Evolutionary conservation across 805 yeast species (phyloP).

Genomic region (Saccharomycopsis malanga): DNA sequence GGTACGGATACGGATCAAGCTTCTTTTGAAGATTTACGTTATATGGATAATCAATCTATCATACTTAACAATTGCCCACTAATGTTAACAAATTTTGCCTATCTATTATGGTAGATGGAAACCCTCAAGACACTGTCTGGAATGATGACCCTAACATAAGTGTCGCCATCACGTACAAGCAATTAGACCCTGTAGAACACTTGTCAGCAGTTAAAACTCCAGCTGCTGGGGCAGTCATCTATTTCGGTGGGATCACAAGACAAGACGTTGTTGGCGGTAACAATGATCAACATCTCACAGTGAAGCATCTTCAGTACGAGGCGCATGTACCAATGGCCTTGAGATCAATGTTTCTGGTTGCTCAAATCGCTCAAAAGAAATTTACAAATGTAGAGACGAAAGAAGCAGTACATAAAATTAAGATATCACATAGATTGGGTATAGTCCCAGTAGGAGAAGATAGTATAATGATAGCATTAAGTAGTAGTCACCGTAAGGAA

Average conservation of each 20-base stretch:
- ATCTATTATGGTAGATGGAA: too few relatives aligned
- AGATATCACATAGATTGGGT: slow-evolving; percentile 41
- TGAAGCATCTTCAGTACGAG: slow-evolving; percentile 37
- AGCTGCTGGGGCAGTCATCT: slow-evolving; percentile 42
- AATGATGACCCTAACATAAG: neutral
- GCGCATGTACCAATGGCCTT: slow-evolving; percentile 39
- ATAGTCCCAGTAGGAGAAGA: slow-evolving; percentile 42
- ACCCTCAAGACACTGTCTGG: too few relatives aligned
- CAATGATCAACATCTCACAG: slow-evolving; percentile 24
- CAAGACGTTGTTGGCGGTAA: slow-evolving; percentile 32
- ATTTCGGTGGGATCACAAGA: slow-evolving; percentile 46
- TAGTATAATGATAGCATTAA: slow-evolving; percentile 38
- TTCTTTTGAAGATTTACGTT: too few relatives aligned
- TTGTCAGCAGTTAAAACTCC: slow-evolving; percentile 30
- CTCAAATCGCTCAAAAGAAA: slow-evolving; percentile 27
- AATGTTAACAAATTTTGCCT: too few relatives aligned
- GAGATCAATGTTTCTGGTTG: slow-evolving; percentile 32
- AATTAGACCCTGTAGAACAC: neutral
- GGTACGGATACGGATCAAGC: too few relatives aligned
- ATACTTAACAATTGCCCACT: too few relatives aligned
- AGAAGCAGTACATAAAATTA: slow-evolving; percentile 31
- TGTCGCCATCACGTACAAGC: neutral
- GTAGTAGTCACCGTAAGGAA: slow-evolving; percentile 40
- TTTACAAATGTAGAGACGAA: slow-evolving; percentile 23
- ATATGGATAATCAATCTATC: too few relatives aligned